Evolutionary conservation across 352 stramenopile genomes (phyloP).

Genomic region (Pythium brachiatum): DNA sequence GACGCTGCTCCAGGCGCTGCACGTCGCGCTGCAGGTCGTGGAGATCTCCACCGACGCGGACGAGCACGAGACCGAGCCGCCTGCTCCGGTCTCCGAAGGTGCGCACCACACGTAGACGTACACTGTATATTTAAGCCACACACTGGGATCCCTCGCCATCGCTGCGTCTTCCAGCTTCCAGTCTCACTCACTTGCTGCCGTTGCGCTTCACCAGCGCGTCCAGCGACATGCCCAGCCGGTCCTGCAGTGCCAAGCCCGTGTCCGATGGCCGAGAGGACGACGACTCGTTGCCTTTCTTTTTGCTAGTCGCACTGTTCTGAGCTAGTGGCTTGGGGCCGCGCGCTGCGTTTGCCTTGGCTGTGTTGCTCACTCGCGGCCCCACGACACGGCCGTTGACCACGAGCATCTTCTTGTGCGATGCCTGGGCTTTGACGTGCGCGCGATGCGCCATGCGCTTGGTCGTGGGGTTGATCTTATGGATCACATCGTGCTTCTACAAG

Average conservation of each 20-base stretch:
- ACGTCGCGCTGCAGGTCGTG: conserved; percentile 44
- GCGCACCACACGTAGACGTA: conserved; percentile 18
- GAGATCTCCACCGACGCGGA: conserved; percentile 5
- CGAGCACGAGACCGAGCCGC: not conserved
- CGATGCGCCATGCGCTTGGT: conserved; percentile 45
- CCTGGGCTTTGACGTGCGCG: conserved; percentile 46
- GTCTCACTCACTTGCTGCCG: conserved; percentile 20
- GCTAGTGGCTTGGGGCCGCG: not conserved
- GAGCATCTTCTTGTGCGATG: conserved; percentile 36
- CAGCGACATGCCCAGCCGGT: conserved; percentile 62
- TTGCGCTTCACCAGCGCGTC: conserved; percentile 58
- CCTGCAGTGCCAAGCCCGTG: conserved; percentile 43
- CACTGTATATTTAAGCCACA: conserved; percentile 25
- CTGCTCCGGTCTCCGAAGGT: not conserved
- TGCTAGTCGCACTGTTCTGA: conserved; percentile 4
- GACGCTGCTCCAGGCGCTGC: conserved; percentile 64
- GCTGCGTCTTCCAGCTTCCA: not conserved
- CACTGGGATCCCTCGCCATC: not conserved
- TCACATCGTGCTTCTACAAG: conserved; percentile 23
- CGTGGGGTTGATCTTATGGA: conserved; percentile 40
- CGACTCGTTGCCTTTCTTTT: conserved; percentile 2
- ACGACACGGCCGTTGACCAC: conserved; percentile 64
- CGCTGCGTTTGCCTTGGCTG: conserved; percentile 25
- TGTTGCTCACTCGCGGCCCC: conserved; percentile 28
- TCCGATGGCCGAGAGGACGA: not conserved